A percentile compares a stretch with the other conserved stretches of the same genome.
Conservation (phyloP, 208 protist genomes). For the Strigomonas culicis region DNA sequence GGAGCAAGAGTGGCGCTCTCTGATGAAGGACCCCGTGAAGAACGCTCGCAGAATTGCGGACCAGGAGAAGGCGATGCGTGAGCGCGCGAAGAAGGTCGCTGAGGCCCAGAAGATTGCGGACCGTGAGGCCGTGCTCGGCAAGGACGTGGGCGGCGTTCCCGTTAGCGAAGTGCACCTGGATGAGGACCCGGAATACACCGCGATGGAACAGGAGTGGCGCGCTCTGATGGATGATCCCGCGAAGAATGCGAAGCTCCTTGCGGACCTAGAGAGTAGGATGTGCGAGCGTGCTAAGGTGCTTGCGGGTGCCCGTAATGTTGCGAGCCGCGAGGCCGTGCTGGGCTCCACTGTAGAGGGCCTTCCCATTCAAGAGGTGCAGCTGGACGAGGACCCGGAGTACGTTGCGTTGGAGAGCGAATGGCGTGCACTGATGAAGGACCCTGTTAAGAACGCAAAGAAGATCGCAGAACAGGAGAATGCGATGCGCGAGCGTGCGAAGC, state of each 20-base stretch:
- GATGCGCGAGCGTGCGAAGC: slow-evolving; percentile 43
- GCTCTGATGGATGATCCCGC: slow-evolving; percentile 10
- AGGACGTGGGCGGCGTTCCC: slow-evolving; percentile 50
- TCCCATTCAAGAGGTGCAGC: slow-evolving; percentile 48
- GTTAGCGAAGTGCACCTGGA: slow-evolving; percentile 45
- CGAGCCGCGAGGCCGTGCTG: slow-evolving; percentile 27
- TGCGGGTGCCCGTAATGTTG: slow-evolving; percentile 18
- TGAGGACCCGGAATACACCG: slow-evolving; percentile 42
- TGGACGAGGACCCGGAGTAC: slow-evolving; percentile 40
- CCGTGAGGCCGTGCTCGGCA: slow-evolving; percentile 33
- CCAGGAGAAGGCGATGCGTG: slow-evolving; percentile 34
- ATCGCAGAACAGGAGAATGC: slow-evolving; percentile 20
- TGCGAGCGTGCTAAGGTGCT: slow-evolving; percentile 34
- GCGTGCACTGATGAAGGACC: slow-evolving; percentile 5
- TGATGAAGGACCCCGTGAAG: slow-evolving; percentile 26
- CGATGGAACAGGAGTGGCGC: slow-evolving; percentile 15
- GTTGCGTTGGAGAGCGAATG: slow-evolving; percentile 12
- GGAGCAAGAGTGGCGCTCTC: neutral
- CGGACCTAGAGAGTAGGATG: slow-evolving; percentile 22
- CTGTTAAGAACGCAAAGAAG: slow-evolving; percentile 19
- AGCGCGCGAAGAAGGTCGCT: slow-evolving; percentile 60
- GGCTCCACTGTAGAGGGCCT: slow-evolving; percentile 46
- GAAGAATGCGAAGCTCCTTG: slow-evolving; percentile 17
- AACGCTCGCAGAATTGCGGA: slow-evolving; percentile 60
- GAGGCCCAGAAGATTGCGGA: slow-evolving; percentile 12